Base-by-base conservation (phyloP, 768 basidiomycete species). In the Coprinellus aureogranulatus region DNA sequence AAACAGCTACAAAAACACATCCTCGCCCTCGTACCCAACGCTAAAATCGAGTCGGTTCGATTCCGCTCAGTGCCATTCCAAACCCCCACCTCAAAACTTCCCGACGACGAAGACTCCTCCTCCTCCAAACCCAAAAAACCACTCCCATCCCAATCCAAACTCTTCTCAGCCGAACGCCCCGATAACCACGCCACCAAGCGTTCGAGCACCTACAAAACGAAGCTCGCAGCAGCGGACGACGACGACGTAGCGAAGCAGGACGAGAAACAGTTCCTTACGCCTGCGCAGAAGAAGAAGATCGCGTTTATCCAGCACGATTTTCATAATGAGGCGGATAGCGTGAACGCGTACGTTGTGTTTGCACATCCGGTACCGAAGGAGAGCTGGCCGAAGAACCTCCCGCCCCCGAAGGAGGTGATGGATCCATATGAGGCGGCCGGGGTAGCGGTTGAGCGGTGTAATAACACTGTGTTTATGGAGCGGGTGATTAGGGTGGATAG, bases 11-110 rank as follows among this genome's bases (percentile, higher is more conserved):
- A 85, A 59, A 80, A 82, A 26, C 90, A 95, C 68, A 80, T 98
- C 60, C 77, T 93, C 23, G 74, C 87, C 1, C 80, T 83, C 60
- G 78, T 91, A 14, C 86, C 90, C 2, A 72, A 78, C 0, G 85
- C 91, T 53, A 92, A 90, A 75, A 88, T 97, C 61, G 96, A 98
- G 67, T 94, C 94, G 4, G 81, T 86, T 25, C 92, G 96, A 42
- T 97, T 96, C 78, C 92, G 96, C 52, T 97, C 94, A 16, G 82
- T 97, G 50, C 88, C 94, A 1, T 98, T 98, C 77, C 86, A 90
- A 61, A 80, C 80, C 0, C 92, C 96, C 10, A 92, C 92, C 0
- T 70, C 87, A 11, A 80, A 84, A 61, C 76, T 87, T 18, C 68
- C 76, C 23, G 72, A 71, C 26, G 66, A 69, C 20, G 68, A 69